Percentiles rank a stretch among this genome's conserved stretches.
phyloP scores from a whole-genome alignment of 768 basidiomycete genomes.

The Agrocybe praecox region DNA sequence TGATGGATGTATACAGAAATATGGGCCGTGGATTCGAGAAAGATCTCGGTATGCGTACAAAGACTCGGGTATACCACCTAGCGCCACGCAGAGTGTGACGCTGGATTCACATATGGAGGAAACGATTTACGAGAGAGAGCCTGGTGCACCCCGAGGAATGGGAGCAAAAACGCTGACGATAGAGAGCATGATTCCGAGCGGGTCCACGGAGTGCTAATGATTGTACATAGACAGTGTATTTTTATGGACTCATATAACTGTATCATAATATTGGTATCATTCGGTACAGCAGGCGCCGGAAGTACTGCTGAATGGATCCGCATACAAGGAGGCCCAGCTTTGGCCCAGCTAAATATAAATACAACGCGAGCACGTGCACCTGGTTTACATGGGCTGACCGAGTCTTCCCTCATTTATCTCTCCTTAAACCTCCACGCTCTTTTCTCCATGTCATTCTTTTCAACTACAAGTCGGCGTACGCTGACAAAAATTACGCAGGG shows the following conservation, averaged over 20 bases:
- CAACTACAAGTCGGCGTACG: background rate
- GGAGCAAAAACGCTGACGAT: slow-evolving; percentile 16
- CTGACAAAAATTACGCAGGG: background rate
- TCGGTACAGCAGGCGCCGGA: slow-evolving; percentile 45
- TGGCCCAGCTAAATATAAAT: background rate
- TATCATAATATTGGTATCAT: slow-evolving; percentile 15
- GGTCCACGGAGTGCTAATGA: background rate
- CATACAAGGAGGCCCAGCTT: background rate
- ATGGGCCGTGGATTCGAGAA: slow-evolving; percentile 49
- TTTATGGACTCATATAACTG: background rate
- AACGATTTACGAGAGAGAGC: slow-evolving; percentile 18
- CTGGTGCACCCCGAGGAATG: slow-evolving; percentile 14
- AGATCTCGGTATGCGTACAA: slow-evolving; percentile 48
- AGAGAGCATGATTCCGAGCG: slow-evolving; percentile 11
- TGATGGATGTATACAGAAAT: slow-evolving; percentile 38
- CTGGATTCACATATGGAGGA: slow-evolving; percentile 24
- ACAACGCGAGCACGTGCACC: slow-evolving; percentile 31
- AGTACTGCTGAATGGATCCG: background rate
- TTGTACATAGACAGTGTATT: background rate
- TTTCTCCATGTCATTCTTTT: slow-evolving; percentile 9
- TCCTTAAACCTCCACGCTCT: slow-evolving; percentile 7
- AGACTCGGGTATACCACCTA: slow-evolving; percentile 23
- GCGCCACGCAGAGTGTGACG: slow-evolving; percentile 12
- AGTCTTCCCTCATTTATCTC: slow-evolving; percentile 6
- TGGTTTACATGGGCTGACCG: slow-evolving; percentile 6